Conservation (phyloP, 257 asterid species). For the Jasminum sambac region DNA sequence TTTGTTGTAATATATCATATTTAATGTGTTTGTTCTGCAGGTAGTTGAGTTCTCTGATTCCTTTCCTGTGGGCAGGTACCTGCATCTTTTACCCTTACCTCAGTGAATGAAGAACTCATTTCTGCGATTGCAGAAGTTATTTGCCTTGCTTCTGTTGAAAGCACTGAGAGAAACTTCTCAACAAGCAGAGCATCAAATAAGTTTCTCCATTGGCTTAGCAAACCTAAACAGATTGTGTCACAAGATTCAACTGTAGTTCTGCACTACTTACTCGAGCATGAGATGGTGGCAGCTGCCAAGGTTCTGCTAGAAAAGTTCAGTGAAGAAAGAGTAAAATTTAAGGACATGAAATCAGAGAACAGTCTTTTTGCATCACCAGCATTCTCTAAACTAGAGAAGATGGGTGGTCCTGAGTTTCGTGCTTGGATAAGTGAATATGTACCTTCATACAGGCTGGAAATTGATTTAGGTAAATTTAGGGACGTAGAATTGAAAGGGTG, state of each 20-base stretch:
- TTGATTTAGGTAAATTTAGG: slow-evolving; percentile 51
- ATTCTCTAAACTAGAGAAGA: slow-evolving; percentile 60
- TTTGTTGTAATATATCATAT: slow-evolving; percentile 44
- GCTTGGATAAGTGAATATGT: slow-evolving; percentile 76
- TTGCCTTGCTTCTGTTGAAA: slow-evolving; percentile 67
- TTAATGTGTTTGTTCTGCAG: slow-evolving; percentile 76
- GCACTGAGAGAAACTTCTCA: slow-evolving; percentile 46
- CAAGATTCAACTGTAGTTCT: slow-evolving; percentile 61
- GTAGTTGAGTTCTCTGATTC: slow-evolving; percentile 81
- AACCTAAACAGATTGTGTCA: slow-evolving; percentile 52
- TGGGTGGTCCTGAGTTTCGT: slow-evolving; percentile 75
- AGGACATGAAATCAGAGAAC: slow-evolving; percentile 39
- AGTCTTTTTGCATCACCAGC: slow-evolving; percentile 60
- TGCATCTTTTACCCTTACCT: slow-evolving; percentile 53
- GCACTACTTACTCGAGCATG: slow-evolving; percentile 53
- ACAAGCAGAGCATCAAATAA: slow-evolving; percentile 33
- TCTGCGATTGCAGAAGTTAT: slow-evolving; percentile 78
- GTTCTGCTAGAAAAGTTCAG: slow-evolving; percentile 52
- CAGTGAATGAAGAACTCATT: slow-evolving; percentile 57
- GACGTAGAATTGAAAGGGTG: slow-evolving; percentile 72
- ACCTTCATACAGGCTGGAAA: slow-evolving; percentile 65
- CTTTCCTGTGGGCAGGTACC: slow-evolving; percentile 94
- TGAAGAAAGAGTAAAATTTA: slow-evolving; percentile 43
- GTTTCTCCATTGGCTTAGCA: slow-evolving; percentile 50
- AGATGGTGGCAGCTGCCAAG: slow-evolving; percentile 55